Conservation (phyloP, 129 eudicot genomes). For the Helianthus annuus region HanXRQr2.0-SUNRISE NC_035446.2:163401827-163402326, state of each 20-base stretch:
- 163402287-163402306: slow-evolving; percentile 66
- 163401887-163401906: too few relatives aligned
- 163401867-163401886: too few relatives aligned
- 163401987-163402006: too few relatives aligned
- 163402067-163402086: slow-evolving; percentile 46
- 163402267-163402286: slow-evolving; percentile 38
- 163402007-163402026: too few relatives aligned
- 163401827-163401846: too few relatives aligned
- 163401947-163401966: too few relatives aligned
- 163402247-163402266: too few relatives aligned
- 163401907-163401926: too few relatives aligned
- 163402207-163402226: slow-evolving; percentile 43
- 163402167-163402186: slow-evolving; percentile 63
- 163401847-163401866: too few relatives aligned
- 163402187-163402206: slow-evolving; percentile 42
- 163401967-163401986: too few relatives aligned
- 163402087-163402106: slow-evolving; percentile 78
- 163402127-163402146: slow-evolving; percentile 61
- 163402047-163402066: not conserved
- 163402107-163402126: slow-evolving; percentile 86
- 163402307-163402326: slow-evolving; percentile 44
- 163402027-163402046: too few relatives aligned
- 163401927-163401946: too few relatives aligned
- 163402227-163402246: slow-evolving; percentile 40
- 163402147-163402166: slow-evolving; percentile 63